phyloP scores from a whole-genome alignment of 2,329 filamentous ascomycete genomes.

The Grosmannia serpens region DNA sequence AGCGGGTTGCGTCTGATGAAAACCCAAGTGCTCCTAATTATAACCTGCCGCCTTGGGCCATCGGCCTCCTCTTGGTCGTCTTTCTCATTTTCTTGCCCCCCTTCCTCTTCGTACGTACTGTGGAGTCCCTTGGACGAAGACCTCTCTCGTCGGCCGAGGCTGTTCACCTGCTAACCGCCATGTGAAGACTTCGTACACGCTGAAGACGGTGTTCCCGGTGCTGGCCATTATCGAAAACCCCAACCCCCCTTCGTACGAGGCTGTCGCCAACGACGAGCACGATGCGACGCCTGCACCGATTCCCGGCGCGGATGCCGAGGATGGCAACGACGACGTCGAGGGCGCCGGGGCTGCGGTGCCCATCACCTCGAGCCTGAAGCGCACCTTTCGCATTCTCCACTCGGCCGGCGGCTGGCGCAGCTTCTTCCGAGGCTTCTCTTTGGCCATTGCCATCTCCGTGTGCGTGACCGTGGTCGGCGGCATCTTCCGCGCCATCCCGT shows the following conservation, averaged over 20 bases:
- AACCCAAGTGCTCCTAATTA: slow-evolving; percentile 10
- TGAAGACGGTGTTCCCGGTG: slow-evolving; percentile 37
- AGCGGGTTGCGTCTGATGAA: slow-evolving; percentile 4
- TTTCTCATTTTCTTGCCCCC: slow-evolving; percentile 24
- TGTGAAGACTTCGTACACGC: slow-evolving; percentile 35
- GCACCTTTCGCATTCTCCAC: slow-evolving; percentile 43
- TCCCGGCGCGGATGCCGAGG: background rate
- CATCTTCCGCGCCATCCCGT: slow-evolving; percentile 30
- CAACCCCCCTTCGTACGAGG: slow-evolving; percentile 41
- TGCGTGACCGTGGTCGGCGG: slow-evolving; percentile 24
- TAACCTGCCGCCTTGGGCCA: slow-evolving; percentile 20
- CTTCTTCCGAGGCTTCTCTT: slow-evolving; percentile 57
- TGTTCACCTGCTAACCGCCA: background rate
- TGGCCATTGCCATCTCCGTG: slow-evolving; percentile 28
- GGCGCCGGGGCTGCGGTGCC: slow-evolving; percentile 25
- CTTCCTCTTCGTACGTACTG: slow-evolving; percentile 27
- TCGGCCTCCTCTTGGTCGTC: slow-evolving; percentile 20
- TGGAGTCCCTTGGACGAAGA: background rate
- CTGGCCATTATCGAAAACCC: slow-evolving; percentile 49
- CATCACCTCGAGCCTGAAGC: slow-evolving; percentile 39
- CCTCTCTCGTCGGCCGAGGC: no score
- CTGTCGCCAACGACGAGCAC: slow-evolving; percentile 27
- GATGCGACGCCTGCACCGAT: background rate
- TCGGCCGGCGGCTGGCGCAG: slow-evolving; percentile 52
- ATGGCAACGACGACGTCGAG: slow-evolving; percentile 20